Base-by-base conservation (phyloP, 208 protist genomes). In the Acanthamoeba castellanii region DNA sequence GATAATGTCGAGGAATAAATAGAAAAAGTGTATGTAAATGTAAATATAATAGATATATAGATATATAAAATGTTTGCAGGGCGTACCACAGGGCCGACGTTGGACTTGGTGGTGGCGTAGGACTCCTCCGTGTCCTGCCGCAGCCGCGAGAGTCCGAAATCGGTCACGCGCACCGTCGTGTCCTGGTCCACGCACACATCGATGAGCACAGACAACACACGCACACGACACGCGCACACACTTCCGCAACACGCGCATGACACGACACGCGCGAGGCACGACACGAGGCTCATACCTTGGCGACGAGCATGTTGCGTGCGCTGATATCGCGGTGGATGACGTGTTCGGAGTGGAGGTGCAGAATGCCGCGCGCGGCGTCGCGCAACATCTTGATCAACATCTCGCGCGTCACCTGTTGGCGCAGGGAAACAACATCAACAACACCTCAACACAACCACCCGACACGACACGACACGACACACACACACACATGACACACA, bases 21-120 rank as follows among this genome's bases (percentile, higher is more conserved):
- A n/a, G n/a, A n/a, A n/a, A n/a, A n/a, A n/a, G n/a, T n/a, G n/a
- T n/a, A n/a, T n/a, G n/a, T n/a, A n/a, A n/a, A n/a, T n/a, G n/a
- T n/a, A 42, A 42, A 42, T 42, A 42, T 42, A 3, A 4, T 42
- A 42, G 1, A 42, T 42, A 42, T 42, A 42, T 42, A 42, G 37
- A 42, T 42, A 42, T 42, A 42, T 42, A 42, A 57, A 13, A 45
- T 42, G 76, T 11, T n/a, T 13, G 25, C 76, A 25, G 30, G 37
- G 27, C 85, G 37, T 74, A 92, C 85, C 85, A 92, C 85, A 1
- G 85, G 85, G 8, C 85, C 85, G 16, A 92, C 64, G 59, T 92
- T 92, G 85, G 85, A 92, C 32, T 92, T 92, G 32, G 85, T 92
- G 16, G 85, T 92, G 37, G 85, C 55, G 64, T 92, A 87, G 78